Percentiles rank a stretch among this genome's conserved stretches.
These are phyloP conservation scores for Talaromyces sp. DNA, from an alignment of 2,329 filamentous ascomycete species.

Conservation along the genomic window DNA sequence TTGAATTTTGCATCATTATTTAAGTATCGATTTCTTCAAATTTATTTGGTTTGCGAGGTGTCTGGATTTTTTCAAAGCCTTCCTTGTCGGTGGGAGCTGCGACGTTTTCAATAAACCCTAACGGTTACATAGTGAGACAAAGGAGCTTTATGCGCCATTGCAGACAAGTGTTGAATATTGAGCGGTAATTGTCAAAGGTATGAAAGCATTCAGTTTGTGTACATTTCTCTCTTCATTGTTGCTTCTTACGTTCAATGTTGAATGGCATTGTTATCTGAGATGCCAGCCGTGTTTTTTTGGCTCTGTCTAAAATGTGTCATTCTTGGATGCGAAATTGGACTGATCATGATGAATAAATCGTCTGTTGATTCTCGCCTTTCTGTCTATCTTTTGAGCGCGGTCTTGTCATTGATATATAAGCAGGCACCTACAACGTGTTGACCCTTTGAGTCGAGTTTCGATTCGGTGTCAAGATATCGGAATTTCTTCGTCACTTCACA, in stretches of 20 bases:
- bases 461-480: background rate
- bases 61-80: background rate
- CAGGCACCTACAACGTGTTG: background rate
- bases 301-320: background rate
- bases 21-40: background rate
- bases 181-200: background rate
- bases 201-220: background rate
- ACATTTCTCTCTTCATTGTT: background rate
- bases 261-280: background rate
- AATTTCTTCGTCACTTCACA: background rate
- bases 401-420: background rate
- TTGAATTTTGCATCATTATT: background rate
- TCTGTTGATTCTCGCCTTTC: too few relatives aligned
- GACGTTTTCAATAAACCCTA: conserved; percentile 1
- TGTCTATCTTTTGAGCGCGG: background rate
- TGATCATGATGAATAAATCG: background rate
- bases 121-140: conserved; percentile 1
- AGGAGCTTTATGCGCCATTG: background rate
- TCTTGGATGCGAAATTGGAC: background rate
- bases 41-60: background rate
- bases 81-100: background rate
- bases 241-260: background rate
- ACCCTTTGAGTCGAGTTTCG: background rate
- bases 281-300: background rate
- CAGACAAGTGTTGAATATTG: background rate